phyloP scores from a whole-genome alignment of 129 eudicot genomes.

The Arctium minus region DNA sequence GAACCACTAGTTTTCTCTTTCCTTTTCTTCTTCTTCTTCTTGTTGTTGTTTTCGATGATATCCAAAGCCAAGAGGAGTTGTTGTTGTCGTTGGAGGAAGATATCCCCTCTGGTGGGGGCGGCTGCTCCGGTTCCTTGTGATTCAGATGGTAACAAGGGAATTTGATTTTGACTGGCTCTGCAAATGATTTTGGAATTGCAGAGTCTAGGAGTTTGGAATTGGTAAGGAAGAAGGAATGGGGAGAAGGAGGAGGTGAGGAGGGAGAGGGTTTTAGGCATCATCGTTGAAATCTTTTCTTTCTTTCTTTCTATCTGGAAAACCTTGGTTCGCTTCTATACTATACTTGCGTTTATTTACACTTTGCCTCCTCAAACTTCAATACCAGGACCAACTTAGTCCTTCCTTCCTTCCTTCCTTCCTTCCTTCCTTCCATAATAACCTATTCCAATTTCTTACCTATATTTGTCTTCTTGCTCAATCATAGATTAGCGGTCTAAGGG shows the following conservation, averaged over 20 bases:
- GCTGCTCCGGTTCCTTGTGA: constrained; percentile 68
- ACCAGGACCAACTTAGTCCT: too few relatives aligned
- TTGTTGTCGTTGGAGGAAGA: neutral
- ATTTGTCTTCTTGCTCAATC: too few relatives aligned
- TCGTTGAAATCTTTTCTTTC: too few relatives aligned
- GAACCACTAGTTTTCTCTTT: constrained; percentile 35
- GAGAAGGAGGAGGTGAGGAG: neutral
- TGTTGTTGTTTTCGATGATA: constrained; percentile 26
- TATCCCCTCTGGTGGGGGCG: neutral
- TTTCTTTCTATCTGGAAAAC: too few relatives aligned
- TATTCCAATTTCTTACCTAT: too few relatives aligned
- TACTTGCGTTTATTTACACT: too few relatives aligned
- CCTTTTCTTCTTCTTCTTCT: constrained; percentile 48
- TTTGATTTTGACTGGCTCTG: constrained; percentile 21
- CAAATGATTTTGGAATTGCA: constrained; percentile 27
- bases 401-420: too few relatives aligned
- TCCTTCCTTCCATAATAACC: too few relatives aligned
- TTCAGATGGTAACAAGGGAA: constrained; percentile 22
- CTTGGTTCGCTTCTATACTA: too few relatives aligned
- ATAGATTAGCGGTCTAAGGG: too few relatives aligned
- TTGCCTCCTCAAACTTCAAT: too few relatives aligned
- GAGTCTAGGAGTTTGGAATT: constrained; percentile 26
- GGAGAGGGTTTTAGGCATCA: constrained; percentile 32
- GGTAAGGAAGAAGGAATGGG: constrained; percentile 17
- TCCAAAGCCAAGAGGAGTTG: constrained; percentile 46